Base-by-base conservation (phyloP, 2,329 filamentous ascomycete genomes). In the Ophiosphaerella narmari region DNA sequence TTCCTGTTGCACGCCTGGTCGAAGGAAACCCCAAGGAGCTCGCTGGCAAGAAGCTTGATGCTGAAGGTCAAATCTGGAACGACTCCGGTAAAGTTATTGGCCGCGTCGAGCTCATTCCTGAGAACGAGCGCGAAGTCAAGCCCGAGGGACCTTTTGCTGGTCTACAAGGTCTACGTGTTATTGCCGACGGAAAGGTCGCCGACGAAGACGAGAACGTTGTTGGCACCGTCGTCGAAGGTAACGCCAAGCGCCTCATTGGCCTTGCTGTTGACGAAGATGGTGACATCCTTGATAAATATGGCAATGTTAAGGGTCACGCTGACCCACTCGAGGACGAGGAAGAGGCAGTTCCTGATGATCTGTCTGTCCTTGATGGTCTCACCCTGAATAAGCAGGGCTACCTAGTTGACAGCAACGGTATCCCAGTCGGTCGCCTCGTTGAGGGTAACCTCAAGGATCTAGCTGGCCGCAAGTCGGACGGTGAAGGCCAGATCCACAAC, bases 81-180 rank as follows among this genome's bases (percentile, higher is more conserved):
- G 87, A 90, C 68, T 82, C 80, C n/a, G 88, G 88, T 39, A 84
- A 88, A 50, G 77, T 89, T 39, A 81, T 90, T 50, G 87, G 87
- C 53, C 81, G 80, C 48, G 85, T 84, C 39, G 86, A 90, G 63
- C 75, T 89, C 24, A 84, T 90, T 32, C 79, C 86, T 18, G 84
- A 87, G 63, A 80, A 85, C 7, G 86, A 90, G 75, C 78, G 77
- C 43, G 78, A 78, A 60, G 65, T 70, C 50, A 80, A 77, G 67
- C 76, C 77, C 29, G 78, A 80, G 50, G 78, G 78, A 51, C 76
- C 76, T 35, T 80, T 80, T 54, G 77, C 77, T 48, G 78, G 78
- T 54, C 75, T 79, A 18, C 67, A 79, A 53, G 78, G 74, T 43
- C 74, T 80, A 14, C 75, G 76, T 47, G 78, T 80, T 47, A 68